These are phyloP conservation scores for Phellinidium pouzarii DNA, from an alignment of 1,284 basidiomycete species.

Conservation along the genomic window DNA sequence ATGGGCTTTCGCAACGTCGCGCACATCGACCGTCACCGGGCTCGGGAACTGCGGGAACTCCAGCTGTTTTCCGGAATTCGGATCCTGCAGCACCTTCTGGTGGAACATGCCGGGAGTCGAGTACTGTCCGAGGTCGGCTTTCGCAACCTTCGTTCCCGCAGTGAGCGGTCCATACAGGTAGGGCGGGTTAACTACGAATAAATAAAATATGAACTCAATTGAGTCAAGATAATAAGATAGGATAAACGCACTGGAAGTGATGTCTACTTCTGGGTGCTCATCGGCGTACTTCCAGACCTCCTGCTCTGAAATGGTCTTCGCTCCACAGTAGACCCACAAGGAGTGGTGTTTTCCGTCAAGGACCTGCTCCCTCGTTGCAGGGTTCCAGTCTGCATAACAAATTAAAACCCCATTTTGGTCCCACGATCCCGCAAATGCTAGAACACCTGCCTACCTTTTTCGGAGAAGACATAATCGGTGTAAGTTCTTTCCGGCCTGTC, in stretches of 20 bases:
- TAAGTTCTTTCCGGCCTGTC: neutral
- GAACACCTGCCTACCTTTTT: neutral
- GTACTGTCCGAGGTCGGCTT: neutral
- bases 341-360: neutral
- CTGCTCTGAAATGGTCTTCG: conserved; percentile 18
- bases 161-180: neutral
- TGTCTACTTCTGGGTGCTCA: conserved; percentile 15
- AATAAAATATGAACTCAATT: neutral
- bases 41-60: neutral
- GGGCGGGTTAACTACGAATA: conserved; percentile 6
- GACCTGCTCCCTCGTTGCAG: neutral
- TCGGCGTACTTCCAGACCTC: conserved; percentile 20
- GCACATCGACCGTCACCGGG: conserved; percentile 27
- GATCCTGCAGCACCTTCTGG: neutral
- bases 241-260: conserved; percentile 14
- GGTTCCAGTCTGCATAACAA: conserved; percentile 12
- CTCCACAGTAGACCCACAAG: conserved; percentile 16
- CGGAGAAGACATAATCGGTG: neutral
- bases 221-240: neutral
- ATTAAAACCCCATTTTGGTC: too few species aligned
- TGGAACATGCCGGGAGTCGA: neutral
- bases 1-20: conserved; percentile 34
- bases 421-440: too few species aligned
- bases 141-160: neutral
- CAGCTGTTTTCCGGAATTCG: neutral